Percentiles rank a stretch among this genome's conserved stretches.
Conservation (phyloP, 257 asterid genomes). For the Jacaranda mimosifolia region DNA sequence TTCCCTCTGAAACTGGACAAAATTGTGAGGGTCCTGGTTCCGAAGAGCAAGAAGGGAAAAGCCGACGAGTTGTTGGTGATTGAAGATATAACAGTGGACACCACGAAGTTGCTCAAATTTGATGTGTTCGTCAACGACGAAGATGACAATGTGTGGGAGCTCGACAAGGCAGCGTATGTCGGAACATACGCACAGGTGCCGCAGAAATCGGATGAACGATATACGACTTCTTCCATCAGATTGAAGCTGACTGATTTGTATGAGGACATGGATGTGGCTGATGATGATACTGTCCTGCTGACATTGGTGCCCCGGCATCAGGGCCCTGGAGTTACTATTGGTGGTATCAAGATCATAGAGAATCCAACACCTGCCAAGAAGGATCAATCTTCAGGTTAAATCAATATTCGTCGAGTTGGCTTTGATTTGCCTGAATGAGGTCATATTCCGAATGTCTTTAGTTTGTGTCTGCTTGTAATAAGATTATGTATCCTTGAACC, state of each 20-base stretch:
- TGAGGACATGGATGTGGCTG: slow-evolving; percentile 28
- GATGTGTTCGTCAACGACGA: slow-evolving; percentile 16
- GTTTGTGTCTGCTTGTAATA: too few relatives aligned
- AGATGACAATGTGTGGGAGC: background rate
- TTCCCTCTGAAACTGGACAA: too few relatives aligned
- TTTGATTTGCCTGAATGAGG: too few relatives aligned
- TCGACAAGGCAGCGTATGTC: slow-evolving; percentile 20
- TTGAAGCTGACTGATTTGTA: slow-evolving; percentile 8
- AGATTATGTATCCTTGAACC: too few relatives aligned
- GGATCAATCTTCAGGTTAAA: too few relatives aligned
- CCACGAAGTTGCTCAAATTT: background rate
- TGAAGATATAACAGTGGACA: slow-evolving; percentile 1
- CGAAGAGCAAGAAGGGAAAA: too few relatives aligned
- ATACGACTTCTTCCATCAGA: slow-evolving; percentile 1
- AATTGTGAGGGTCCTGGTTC: too few relatives aligned
- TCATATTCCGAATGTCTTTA: too few relatives aligned
- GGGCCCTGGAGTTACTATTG: slow-evolving; percentile 16
- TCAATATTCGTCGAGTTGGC: too few relatives aligned
- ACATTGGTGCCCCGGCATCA: slow-evolving; percentile 9
- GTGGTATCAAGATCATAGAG: slow-evolving; percentile 25
- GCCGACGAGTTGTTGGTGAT: too few relatives aligned
- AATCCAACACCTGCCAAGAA: background rate
- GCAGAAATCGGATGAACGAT: background rate
- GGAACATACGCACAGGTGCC: slow-evolving; percentile 22
- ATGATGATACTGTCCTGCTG: slow-evolving; percentile 17